phyloP scores from a whole-genome alignment of 148 eudicot genomes.

The Persicaria maculosa region DNA sequence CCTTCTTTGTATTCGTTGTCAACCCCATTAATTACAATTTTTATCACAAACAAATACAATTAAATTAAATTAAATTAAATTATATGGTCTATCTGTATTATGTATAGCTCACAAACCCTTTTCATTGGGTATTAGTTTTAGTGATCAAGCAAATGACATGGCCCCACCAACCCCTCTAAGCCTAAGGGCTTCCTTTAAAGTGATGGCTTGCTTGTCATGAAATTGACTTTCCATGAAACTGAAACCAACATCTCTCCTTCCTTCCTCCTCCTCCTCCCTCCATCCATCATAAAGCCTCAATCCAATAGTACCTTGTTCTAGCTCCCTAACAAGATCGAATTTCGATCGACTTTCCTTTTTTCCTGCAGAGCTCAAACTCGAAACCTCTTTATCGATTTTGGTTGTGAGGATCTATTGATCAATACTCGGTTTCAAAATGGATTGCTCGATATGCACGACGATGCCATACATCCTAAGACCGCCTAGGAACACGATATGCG shows the following conservation, averaged over 20 bases:
- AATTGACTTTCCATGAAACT: constrained; percentile 26
- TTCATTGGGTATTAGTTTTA: not conserved
- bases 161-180: not conserved
- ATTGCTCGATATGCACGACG: constrained; percentile 74
- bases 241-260: constrained; percentile 4
- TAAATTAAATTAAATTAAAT: not conserved
- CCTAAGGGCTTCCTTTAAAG: constrained; percentile 13
- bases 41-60: constrained; percentile 4
- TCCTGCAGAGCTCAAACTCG: not conserved
- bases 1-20: constrained; percentile 9
- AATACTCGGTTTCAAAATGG: constrained; percentile 23
- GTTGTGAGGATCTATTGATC: too few species aligned
- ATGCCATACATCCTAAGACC: constrained; percentile 74
- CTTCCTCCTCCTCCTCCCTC: not conserved
- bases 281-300: constrained; percentile 5
- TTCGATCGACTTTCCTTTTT: not conserved
- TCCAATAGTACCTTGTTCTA: not conserved
- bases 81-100: not conserved
- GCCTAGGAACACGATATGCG: constrained; percentile 78
- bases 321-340: not conserved
- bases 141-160: not conserved
- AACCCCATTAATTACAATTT: not conserved
- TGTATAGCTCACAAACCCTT: constrained; percentile 5
- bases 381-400: not conserved
- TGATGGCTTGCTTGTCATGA: constrained; percentile 21